Evolutionary conservation across 345 rosid species (phyloP).

Genomic region (Microthlaspi erraticum): DNA sequence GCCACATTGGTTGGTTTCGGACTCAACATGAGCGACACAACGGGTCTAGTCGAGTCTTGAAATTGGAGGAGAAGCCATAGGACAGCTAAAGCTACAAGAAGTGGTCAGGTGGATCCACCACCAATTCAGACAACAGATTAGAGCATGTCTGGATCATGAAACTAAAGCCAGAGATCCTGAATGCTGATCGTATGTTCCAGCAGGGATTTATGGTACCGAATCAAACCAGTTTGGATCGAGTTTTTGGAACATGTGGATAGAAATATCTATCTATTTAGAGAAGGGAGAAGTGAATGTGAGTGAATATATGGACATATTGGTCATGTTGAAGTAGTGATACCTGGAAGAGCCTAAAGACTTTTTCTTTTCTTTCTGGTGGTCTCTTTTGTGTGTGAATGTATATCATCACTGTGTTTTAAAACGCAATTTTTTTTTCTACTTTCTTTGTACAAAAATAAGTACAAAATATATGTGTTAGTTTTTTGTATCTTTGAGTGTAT

Average conservation of each 20-base stretch:
- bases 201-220: not conserved
- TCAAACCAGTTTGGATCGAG: not conserved
- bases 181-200: constrained; percentile 21
- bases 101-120: constrained; percentile 35
- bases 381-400: constrained; percentile 21
- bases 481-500: too few relatives aligned
- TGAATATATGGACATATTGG: constrained; percentile 20
- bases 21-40: constrained; percentile 62
- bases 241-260: not conserved
- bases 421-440: not conserved
- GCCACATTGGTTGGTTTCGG: constrained; percentile 85
- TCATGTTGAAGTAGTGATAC: constrained; percentile 27
- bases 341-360: constrained; percentile 5
- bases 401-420: constrained; percentile 8
- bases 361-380: not conserved
- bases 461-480: not conserved
- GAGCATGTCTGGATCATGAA: constrained; percentile 34
- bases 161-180: constrained; percentile 19
- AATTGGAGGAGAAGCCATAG: constrained; percentile 49
- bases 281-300: too few relatives aligned
- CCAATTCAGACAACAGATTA: constrained; percentile 35
- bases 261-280: constrained; percentile 17
- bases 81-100: constrained; percentile 33
- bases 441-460: constrained; percentile 10
- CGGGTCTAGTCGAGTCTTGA: constrained; percentile 52